These are phyloP conservation scores for Monilinia fructigena DNA, from an alignment of 2,329 filamentous ascomycete genomes.

Conservation along the genomic window DNA sequence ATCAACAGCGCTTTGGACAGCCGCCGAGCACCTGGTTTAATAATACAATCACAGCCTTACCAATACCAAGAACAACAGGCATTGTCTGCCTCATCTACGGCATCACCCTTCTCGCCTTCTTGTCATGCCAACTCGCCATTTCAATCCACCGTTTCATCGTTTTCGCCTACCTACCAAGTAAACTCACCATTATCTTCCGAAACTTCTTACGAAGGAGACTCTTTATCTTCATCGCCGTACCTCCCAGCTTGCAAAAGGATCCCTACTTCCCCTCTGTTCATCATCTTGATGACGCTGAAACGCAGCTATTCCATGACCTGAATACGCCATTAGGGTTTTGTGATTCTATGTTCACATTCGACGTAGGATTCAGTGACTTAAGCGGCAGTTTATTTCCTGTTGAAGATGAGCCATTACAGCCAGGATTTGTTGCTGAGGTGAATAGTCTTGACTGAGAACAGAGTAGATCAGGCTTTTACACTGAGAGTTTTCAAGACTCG, in stretches of 20 bases:
- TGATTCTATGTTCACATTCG: background rate
- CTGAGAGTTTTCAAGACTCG: background rate
- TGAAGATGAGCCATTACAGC: constrained; percentile 1
- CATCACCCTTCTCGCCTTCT: background rate
- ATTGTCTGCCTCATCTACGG: constrained; percentile 3
- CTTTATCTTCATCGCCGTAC: constrained; percentile 5
- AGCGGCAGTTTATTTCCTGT: background rate
- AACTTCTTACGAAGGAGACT: background rate
- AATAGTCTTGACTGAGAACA: background rate
- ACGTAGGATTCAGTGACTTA: background rate
- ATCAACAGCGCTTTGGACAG: background rate
- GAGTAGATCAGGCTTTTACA: background rate
- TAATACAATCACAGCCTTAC: background rate
- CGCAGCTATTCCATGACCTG: background rate
- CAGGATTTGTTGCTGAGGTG: background rate
- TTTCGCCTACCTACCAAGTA: constrained; percentile 5
- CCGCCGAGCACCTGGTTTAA: background rate
- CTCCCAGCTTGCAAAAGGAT: background rate
- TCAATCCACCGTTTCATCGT: background rate
- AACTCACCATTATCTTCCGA: constrained; percentile 3
- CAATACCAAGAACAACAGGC: background rate
- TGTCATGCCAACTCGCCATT: background rate
- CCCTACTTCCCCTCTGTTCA: background rate
- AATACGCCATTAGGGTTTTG: background rate
- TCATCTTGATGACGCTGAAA: background rate